These are phyloP conservation scores for Huntiella omanensis DNA, from an alignment of 2,329 filamentous ascomycete genomes.

Conservation along the genomic window DNA sequence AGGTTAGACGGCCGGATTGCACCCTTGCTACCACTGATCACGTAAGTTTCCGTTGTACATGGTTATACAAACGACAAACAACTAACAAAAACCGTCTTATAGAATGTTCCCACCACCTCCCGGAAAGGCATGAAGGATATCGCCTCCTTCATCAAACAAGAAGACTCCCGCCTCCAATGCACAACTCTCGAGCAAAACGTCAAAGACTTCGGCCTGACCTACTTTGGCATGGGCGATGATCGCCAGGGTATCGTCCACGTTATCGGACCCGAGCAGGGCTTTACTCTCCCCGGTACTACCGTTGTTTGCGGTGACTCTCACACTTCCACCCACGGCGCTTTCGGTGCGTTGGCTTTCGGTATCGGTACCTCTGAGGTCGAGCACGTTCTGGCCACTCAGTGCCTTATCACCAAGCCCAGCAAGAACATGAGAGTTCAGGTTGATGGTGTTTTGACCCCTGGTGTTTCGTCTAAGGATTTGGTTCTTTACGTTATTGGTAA, in stretches of 20 bases:
- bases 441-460: constrained; percentile 72
- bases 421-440: constrained; percentile 99
- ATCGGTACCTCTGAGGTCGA: constrained; percentile 98
- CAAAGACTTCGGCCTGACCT: constrained; percentile 87
- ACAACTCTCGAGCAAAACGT: constrained; percentile 94
- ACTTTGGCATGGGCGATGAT: constrained; percentile 92
- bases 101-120: constrained; percentile 88
- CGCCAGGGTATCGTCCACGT: constrained; percentile 97
- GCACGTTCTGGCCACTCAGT: constrained; percentile 93
- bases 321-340: constrained; percentile 93
- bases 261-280: constrained; percentile 95
- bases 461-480: constrained; percentile 91
- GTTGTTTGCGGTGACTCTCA: constrained; percentile 97
- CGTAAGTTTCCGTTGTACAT: constrained; percentile 36
- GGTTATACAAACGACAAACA: constrained; percentile 1
- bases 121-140: constrained; percentile 89
- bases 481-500: constrained; percentile 81
- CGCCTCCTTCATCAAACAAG: constrained; percentile 82
- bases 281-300: constrained; percentile 91
- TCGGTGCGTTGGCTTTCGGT: constrained; percentile 84
- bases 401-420: constrained; percentile 79
- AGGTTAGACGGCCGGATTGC: constrained; percentile 86
- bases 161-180: constrained; percentile 84
- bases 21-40: constrained; percentile 94
- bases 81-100: constrained; percentile 13